phyloP scores from a whole-genome alignment of 768 basidiomycete genomes.

The Mycena kentingensis region DNA sequence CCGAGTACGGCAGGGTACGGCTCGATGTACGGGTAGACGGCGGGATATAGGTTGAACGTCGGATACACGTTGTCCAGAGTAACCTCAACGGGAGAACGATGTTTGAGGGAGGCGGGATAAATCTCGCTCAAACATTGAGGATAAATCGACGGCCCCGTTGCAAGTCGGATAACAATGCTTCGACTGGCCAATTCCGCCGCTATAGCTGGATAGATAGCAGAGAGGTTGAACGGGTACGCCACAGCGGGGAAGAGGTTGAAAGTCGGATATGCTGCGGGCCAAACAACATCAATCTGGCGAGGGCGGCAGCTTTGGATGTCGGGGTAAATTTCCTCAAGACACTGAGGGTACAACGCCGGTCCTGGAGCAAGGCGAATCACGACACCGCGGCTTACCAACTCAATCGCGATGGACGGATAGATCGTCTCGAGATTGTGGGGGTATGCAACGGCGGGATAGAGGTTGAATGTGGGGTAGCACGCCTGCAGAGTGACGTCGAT shows the following conservation, averaged over 20 bases:
- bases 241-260: too few relatives aligned
- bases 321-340: conserved; percentile 38
- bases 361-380: conserved; percentile 18
- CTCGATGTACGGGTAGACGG: conserved; percentile 44
- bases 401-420: conserved; percentile 30
- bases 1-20: conserved; percentile 37
- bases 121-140: conserved; percentile 7
- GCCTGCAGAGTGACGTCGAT: conserved; percentile 5
- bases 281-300: too few relatives aligned
- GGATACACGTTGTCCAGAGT: conserved; percentile 15
- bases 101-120: too few relatives aligned
- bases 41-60: conserved; percentile 21
- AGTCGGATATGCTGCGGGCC: too few relatives aligned
- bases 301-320: conserved; percentile 2
- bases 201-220: too few relatives aligned
- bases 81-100: too few relatives aligned
- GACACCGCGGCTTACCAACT: conserved; percentile 10
- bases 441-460: conserved; percentile 40
- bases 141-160: conserved; percentile 13
- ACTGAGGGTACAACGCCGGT: conserved; percentile 35
- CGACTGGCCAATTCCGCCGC: conserved; percentile 17
- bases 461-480: conserved; percentile 28
- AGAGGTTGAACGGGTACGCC: too few relatives aligned
- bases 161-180: neutral
- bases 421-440: conserved; percentile 36